Percentiles rank a stretch among this genome's conserved stretches.
Evolutionary conservation across 202 grass and related monocot species (phyloP).

Genomic region (Elaeis oleifera): DNA sequence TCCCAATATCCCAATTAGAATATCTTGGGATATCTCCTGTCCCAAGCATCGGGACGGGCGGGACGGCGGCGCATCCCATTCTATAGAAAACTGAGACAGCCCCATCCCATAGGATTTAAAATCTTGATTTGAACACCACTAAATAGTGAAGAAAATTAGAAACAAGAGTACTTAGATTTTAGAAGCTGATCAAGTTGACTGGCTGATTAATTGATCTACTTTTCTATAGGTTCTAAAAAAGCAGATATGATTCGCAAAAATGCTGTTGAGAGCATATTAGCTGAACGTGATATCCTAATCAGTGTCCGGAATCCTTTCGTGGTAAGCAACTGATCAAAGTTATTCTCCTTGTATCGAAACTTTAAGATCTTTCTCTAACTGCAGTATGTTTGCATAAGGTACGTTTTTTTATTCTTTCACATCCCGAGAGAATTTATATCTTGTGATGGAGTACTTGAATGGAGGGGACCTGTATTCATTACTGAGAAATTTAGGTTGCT

Average conservation of each 20-base stretch:
- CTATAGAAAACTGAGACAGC: too few relatives aligned
- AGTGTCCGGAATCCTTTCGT: constrained; percentile 99
- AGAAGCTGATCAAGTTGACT: too few relatives aligned
- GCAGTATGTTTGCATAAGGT: constrained; percentile 52
- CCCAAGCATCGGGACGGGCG: too few relatives aligned
- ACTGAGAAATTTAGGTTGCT: constrained; percentile 94
- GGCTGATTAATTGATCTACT: constrained; percentile 6
- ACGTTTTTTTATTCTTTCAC: constrained; percentile 99
- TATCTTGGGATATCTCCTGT: too few relatives aligned
- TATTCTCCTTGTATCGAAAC: constrained; percentile 1
- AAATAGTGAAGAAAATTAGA: too few relatives aligned
- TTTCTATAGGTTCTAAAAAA: constrained; percentile 82
- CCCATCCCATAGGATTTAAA: too few relatives aligned
- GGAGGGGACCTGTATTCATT: constrained; percentile 95
- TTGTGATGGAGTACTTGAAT: constrained; percentile 99
- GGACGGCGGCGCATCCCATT: too few relatives aligned
- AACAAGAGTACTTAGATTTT: too few relatives aligned
- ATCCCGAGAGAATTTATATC: constrained; percentile 94
- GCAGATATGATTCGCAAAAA: constrained; percentile 99
- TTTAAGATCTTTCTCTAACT: constrained; percentile 33
- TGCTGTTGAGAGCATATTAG: constrained; percentile 99
- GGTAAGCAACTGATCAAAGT: constrained; percentile 42
- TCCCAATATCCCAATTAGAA: too few relatives aligned
- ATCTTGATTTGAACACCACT: too few relatives aligned
- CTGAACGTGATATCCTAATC: constrained; percentile 96